Evolutionary conservation across 805 yeast species (phyloP).

Genomic region (Isabelozyma heimii): DNA sequence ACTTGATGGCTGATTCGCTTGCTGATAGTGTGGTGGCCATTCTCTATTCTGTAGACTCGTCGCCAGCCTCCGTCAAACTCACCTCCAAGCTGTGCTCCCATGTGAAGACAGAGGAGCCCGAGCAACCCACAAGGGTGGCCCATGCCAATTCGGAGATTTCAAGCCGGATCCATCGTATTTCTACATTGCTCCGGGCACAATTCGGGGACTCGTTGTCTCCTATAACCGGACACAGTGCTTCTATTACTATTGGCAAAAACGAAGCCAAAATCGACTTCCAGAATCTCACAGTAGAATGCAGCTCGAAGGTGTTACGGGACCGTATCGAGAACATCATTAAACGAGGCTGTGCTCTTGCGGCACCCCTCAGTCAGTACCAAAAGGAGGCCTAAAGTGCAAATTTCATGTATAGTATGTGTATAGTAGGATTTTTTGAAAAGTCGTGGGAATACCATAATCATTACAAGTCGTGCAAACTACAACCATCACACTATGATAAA

Average conservation of each 20-base stretch:
- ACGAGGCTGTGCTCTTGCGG: conserved; percentile 76
- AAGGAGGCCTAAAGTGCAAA: conserved; percentile 7
- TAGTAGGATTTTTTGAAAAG: background rate
- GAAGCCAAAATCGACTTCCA: conserved; percentile 68
- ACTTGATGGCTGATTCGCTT: conserved; percentile 78
- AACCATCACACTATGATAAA: background rate
- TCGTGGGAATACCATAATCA: background rate
- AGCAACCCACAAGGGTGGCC: conserved; percentile 17
- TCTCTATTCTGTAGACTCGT: conserved; percentile 84
- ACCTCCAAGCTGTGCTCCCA: conserved; percentile 57
- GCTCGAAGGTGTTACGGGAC: conserved; percentile 72
- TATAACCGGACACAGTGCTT: conserved; percentile 46
- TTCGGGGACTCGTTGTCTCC: conserved; percentile 73
- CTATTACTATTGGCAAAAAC: conserved; percentile 69
- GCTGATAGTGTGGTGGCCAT: conserved; percentile 95
- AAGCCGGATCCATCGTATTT: conserved; percentile 47
- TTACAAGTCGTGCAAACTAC: background rate
- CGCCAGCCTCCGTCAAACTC: conserved; percentile 91
- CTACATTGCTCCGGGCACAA: conserved; percentile 70
- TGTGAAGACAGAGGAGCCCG: conserved; percentile 16
- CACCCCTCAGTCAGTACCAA: conserved; percentile 64
- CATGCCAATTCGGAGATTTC: conserved; percentile 25
- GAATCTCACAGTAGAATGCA: conserved; percentile 64
- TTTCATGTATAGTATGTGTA: background rate
- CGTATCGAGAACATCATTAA: conserved; percentile 78